Conservation (phyloP, 768 basidiomycete genomes). For the Favolaschia claudopus region DNA sequence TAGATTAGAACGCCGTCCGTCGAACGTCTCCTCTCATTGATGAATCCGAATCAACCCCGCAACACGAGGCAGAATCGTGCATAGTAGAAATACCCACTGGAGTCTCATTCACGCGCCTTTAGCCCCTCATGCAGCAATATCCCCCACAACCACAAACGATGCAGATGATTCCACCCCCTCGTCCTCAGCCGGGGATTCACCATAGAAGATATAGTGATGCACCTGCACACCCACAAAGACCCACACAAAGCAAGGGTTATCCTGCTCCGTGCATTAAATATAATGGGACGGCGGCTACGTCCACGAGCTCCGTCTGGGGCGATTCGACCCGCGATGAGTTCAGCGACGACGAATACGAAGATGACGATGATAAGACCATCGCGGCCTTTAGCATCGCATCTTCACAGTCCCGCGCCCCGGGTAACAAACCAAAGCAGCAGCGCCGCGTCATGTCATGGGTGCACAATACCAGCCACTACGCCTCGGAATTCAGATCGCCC, state of each 20-base stretch:
- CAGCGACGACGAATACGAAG: neutral
- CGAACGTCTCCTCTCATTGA: slow-evolving; percentile 7
- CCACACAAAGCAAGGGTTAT: too few species aligned
- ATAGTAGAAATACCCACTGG: neutral
- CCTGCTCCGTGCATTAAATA: too few species aligned
- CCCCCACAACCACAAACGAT: too few species aligned
- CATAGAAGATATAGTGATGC: too few species aligned
- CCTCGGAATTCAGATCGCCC: neutral
- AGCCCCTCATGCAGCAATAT: too few species aligned
- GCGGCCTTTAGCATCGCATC: slow-evolving; percentile 5
- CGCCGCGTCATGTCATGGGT: neutral
- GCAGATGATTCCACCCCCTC: too few species aligned
- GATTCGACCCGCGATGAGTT: too few species aligned
- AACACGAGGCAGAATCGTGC: slow-evolving; percentile 4
- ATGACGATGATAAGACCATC: neutral
- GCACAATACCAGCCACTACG: neutral
- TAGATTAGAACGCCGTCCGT: slow-evolving; percentile 6
- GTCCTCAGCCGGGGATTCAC: too few species aligned
- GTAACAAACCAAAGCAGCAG: slow-evolving; percentile 1
- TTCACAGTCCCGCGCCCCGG: neutral
- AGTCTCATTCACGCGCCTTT: neutral
- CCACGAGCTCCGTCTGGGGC: too few species aligned
- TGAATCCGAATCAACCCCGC: neutral
- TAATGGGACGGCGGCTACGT: too few species aligned
- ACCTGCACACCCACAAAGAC: too few species aligned